Percentiles rank a stretch among this genome's conserved stretches.
These are phyloP conservation scores for Colletotrichum sp. DNA, from an alignment of 2,329 filamentous ascomycete species.

Conservation along the genomic window DNA sequence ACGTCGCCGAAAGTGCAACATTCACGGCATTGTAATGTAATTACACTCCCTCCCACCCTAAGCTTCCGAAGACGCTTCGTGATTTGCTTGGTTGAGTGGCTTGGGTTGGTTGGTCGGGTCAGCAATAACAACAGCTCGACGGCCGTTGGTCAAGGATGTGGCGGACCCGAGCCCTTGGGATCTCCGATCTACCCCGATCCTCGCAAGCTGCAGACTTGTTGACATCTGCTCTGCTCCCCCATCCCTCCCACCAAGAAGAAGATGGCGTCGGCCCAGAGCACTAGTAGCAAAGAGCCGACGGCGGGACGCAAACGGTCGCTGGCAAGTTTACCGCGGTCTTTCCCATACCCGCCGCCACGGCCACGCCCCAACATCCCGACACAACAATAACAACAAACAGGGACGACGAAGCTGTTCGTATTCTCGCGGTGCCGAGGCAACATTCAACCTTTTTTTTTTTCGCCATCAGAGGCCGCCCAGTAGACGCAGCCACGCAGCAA, in stretches of 20 bases:
- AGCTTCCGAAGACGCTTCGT: neutral
- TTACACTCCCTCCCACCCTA: neutral
- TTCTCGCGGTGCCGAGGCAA: neutral
- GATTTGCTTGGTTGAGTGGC: neutral
- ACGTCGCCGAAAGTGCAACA: neutral
- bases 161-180: neutral
- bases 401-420: neutral
- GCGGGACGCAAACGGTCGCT: neutral
- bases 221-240: neutral
- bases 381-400: neutral
- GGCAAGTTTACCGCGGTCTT: neutral
- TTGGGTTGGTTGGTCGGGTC: neutral
- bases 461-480: neutral
- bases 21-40: neutral
- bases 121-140: neutral
- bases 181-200: conserved; percentile 5
- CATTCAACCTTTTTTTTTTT: neutral
- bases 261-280: neutral
- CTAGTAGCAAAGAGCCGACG: neutral
- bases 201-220: neutral
- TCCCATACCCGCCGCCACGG: neutral
- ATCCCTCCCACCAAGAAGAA: neutral
- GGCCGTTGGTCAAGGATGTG: neutral
- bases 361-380: neutral
- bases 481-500: neutral